phyloP scores from a whole-genome alignment of 2,329 filamentous ascomycete species.

The Ilyonectria robusta region DNA sequence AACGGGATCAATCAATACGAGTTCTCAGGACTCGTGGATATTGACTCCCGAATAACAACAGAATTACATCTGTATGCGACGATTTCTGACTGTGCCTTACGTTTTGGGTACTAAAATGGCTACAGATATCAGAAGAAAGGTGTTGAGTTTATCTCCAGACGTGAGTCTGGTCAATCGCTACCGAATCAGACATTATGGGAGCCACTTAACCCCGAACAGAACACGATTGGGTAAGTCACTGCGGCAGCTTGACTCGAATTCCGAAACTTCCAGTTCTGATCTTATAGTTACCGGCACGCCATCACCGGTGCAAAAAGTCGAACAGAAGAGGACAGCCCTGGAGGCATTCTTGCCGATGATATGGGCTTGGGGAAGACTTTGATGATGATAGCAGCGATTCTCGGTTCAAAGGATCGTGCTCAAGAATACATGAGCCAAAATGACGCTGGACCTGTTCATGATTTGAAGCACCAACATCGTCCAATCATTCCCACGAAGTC shows the following conservation, averaged over 20 bases:
- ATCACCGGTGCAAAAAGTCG: slow-evolving; percentile 17
- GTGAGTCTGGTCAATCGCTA: neutral
- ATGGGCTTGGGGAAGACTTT: slow-evolving; percentile 20
- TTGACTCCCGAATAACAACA: neutral
- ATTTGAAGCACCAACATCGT: neutral
- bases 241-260: neutral
- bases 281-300: slow-evolving; percentile 1
- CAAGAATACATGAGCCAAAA: neutral
- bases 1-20: neutral
- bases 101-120: neutral
- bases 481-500: neutral
- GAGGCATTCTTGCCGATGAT: slow-evolving; percentile 19
- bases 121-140: neutral
- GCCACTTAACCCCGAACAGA: neutral
- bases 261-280: neutral
- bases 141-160: neutral
- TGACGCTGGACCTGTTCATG: neutral
- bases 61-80: neutral
- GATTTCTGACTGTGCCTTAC: no score
- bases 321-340: neutral
- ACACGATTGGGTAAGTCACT: neutral
- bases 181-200: neutral
- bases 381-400: slow-evolving; percentile 5
- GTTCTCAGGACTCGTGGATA: neutral
- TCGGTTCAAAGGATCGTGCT: neutral